Percentiles rank a stretch among this genome's conserved stretches.
Conservation (phyloP, 257 asterid genomes). For the Solanum acaule region DNA sequence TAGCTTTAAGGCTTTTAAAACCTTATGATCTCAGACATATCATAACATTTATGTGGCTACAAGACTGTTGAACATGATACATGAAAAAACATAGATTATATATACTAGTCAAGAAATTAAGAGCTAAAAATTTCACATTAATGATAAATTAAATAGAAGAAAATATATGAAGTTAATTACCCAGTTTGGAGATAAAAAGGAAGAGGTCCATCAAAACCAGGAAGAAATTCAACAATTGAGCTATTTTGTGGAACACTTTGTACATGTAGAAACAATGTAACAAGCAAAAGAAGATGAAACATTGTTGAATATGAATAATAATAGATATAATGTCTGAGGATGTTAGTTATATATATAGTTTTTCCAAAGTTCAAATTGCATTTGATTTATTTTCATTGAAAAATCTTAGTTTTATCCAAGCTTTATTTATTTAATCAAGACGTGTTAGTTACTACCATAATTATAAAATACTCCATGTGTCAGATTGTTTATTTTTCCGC, state of each 20-base stretch:
- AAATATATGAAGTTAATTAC: background rate
- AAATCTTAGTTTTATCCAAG: no score
- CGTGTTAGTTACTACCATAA: no score
- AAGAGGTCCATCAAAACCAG: constrained; percentile 1
- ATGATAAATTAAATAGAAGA: background rate
- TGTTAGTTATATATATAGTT: no score
- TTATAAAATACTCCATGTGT: no score
- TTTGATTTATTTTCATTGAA: no score
- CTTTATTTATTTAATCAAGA: no score
- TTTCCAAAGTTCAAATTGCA: no score
- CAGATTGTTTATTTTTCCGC: no score
- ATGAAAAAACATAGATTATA: no score
- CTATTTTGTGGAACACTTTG: background rate
- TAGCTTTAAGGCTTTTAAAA: background rate
- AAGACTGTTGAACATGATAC: background rate
- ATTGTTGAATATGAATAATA: background rate
- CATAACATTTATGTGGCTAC: background rate
- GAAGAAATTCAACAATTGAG: background rate
- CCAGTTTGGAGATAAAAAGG: background rate
- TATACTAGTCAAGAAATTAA: background rate
- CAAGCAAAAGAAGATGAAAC: background rate
- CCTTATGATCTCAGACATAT: background rate
- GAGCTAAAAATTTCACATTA: background rate
- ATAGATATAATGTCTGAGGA: background rate
- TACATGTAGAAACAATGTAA: background rate